phyloP scores from a whole-genome alignment of 1,139 yeast genomes.

The Candida glucosophila region DNA sequence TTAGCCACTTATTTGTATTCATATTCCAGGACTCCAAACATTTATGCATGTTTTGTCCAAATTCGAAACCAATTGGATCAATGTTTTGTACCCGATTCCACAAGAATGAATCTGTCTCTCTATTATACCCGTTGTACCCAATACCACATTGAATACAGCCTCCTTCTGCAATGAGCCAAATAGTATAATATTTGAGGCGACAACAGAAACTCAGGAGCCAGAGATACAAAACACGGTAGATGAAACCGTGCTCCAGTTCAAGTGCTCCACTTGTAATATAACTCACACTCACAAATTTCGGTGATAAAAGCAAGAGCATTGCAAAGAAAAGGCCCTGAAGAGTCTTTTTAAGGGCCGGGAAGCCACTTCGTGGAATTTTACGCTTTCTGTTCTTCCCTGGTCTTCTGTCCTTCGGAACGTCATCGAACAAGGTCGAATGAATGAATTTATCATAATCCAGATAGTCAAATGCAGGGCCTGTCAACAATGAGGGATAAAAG shows the following conservation, averaged over 20 bases:
- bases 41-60: conserved; percentile 82
- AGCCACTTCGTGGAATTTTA: conserved; percentile 75
- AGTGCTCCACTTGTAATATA: conserved; percentile 43
- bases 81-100: conserved; percentile 94
- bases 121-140: conserved; percentile 84
- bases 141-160: conserved; percentile 90
- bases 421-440: conserved; percentile 72
- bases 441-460: conserved; percentile 81
- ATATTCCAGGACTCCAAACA: conserved; percentile 93
- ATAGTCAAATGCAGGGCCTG: conserved; percentile 94
- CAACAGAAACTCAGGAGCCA: conserved; percentile 62
- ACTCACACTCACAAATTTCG: conserved; percentile 40
- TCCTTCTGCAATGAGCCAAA: conserved; percentile 96
- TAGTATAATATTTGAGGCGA: conserved; percentile 84
- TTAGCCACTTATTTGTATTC: conserved; percentile 95
- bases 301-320: conserved; percentile 45
- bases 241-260: conserved; percentile 31
- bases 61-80: conserved; percentile 70
- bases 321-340: conserved; percentile 77
- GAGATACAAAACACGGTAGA: conserved; percentile 54
- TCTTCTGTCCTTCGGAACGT: conserved; percentile 58
- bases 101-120: conserved; percentile 46
- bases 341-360: conserved; percentile 57
- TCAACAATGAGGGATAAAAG: conserved; percentile 82
- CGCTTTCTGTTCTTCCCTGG: conserved; percentile 61